Conservation (phyloP, 1,284 basidiomycete species). For the Rhizoctonia solani region DNA sequence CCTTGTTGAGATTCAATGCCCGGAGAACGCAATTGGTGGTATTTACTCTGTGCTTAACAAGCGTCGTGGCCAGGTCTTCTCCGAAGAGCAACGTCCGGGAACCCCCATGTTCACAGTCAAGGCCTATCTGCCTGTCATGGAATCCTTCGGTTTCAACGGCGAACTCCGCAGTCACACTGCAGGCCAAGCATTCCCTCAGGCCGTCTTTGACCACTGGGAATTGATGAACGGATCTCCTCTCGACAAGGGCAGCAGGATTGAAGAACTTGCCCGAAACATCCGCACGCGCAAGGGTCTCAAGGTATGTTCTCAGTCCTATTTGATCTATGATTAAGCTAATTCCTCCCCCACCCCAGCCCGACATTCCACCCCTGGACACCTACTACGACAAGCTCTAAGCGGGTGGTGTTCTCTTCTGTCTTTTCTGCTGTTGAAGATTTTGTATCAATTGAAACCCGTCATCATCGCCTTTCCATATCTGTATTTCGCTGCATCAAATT, state of each 20-base stretch:
- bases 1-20: constrained; percentile 98
- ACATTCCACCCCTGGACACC: constrained; percentile 80
- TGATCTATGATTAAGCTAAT: constrained; percentile 22
- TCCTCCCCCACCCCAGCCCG: constrained; percentile 58
- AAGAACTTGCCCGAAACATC: constrained; percentile 82
- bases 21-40: constrained; percentile 97
- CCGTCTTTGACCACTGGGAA: constrained; percentile 93
- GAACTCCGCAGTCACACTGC: constrained; percentile 90
- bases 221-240: constrained; percentile 78
- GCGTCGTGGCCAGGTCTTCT: constrained; percentile 98
- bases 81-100: constrained; percentile 94
- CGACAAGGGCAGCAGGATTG: constrained; percentile 88
- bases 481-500: constrained; percentile 23
- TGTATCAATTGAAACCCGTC: constrained; percentile 15
- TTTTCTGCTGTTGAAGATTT: background rate
- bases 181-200: constrained; percentile 98
- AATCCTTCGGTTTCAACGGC: constrained; percentile 99
- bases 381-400: constrained; percentile 84
- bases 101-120: constrained; percentile 99
- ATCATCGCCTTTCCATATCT: background rate
- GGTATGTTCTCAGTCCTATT: constrained; percentile 49
- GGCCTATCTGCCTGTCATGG: constrained; percentile 95
- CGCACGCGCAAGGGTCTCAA: constrained; percentile 93
- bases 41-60: constrained; percentile 96
- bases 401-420: background rate